Conservation (phyloP, 192 early-diverging fungal species). For the Cladochytrium replicatum region DNA sequence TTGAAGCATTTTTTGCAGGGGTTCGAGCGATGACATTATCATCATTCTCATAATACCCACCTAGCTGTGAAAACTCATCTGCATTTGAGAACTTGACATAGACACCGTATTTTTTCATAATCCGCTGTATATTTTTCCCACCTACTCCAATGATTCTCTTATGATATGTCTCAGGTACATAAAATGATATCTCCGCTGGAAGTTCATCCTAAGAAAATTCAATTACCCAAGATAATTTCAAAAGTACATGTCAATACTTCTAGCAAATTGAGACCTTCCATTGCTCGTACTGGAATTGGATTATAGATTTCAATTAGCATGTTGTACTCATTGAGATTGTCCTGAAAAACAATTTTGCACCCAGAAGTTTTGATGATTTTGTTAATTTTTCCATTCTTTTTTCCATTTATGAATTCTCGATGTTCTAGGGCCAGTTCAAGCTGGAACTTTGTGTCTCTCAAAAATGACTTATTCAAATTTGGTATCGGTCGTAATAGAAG, state of each 20-base stretch:
- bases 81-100: conserved; percentile 82
- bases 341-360: conserved; percentile 59
- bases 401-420: conserved; percentile 78
- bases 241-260: conserved; percentile 23
- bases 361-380: conserved; percentile 66
- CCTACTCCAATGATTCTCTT: conserved; percentile 83
- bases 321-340: conserved; percentile 64
- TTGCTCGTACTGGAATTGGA: conserved; percentile 33
- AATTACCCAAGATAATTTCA: too few species aligned
- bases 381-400: conserved; percentile 84
- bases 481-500: too few species aligned
- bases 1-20: conserved; percentile 60
- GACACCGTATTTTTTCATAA: conserved; percentile 83
- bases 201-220: conserved; percentile 54
- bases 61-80: conserved; percentile 59
- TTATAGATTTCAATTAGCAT: conserved; percentile 69
- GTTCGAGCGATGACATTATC: conserved; percentile 80
- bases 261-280: conserved; percentile 60
- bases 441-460: conserved; percentile 60
- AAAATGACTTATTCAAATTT: conserved; percentile 21
- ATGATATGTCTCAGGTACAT: conserved; percentile 70
- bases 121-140: conserved; percentile 80
- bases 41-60: conserved; percentile 68
- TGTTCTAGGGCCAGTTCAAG: conserved; percentile 69
- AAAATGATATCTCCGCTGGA: conserved; percentile 79